Percentiles rank a stretch among this genome's conserved stretches.
Conservation (phyloP, 768 basidiomycete species). For the Pisolithus marmoratus region DNA sequence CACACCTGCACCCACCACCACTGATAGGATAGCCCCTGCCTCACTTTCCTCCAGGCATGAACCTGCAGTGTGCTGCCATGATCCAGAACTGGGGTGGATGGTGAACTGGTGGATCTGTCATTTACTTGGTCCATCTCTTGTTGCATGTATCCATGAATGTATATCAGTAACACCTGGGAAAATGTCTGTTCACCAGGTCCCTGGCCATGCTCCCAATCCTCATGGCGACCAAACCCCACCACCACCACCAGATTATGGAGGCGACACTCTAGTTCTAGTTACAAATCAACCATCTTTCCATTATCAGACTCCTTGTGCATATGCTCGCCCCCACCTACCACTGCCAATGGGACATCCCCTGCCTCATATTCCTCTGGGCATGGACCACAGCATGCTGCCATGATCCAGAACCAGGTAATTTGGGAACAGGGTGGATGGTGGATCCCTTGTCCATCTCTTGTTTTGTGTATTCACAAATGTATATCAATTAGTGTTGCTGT, state of each 20-base stretch:
- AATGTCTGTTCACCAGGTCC: conserved; percentile 64
- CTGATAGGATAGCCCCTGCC: conserved; percentile 36
- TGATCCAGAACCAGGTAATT: too few relatives aligned
- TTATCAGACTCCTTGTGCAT: conserved; percentile 36
- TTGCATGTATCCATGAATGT: conserved; percentile 9
- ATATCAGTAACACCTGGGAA: conserved; percentile 61
- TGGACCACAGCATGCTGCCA: too few relatives aligned
- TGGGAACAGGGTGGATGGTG: too few relatives aligned
- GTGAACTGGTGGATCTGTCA: conserved; percentile 22
- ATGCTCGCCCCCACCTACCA: conserved; percentile 42
- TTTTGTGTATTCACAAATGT: too few relatives aligned
- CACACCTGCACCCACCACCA: conserved; percentile 45
- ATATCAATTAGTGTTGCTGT: too few relatives aligned
- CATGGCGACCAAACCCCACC: conserved; percentile 46
- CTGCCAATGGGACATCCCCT: too few relatives aligned
- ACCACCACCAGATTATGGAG: conserved; percentile 29
- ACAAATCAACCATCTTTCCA: conserved; percentile 34
- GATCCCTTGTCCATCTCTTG: too few relatives aligned
- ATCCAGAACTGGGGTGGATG: conserved; percentile 43
- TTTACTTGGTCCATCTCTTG: conserved; percentile 10
- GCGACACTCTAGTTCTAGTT: conserved; percentile 22
- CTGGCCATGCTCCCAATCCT: conserved; percentile 73
- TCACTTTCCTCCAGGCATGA: conserved; percentile 52
- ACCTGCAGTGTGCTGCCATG: conserved; percentile 62
- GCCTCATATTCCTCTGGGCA: too few relatives aligned